phyloP scores from a whole-genome alignment of 2,329 filamentous ascomycete species.

The Dothistroma septosporum region DNA sequence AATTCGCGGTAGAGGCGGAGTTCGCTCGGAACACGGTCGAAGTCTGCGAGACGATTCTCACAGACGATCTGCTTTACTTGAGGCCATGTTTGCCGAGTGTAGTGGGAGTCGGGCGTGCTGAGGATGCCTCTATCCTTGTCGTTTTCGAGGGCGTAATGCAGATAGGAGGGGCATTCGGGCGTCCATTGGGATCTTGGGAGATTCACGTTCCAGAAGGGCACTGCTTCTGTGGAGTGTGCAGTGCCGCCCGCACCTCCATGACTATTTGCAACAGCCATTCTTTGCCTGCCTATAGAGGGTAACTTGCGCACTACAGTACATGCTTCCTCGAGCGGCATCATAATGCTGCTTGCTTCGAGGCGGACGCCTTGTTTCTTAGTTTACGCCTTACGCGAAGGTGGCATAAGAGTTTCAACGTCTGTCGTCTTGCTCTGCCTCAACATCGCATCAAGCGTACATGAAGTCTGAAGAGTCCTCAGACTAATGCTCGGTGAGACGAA shows the following conservation, averaged over 20 bases:
- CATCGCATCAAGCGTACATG: too few species aligned
- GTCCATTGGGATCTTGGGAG: conserved; percentile 61
- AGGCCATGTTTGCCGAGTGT: conserved; percentile 63
- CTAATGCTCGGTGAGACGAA: too few species aligned
- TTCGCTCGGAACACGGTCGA: conserved; percentile 72
- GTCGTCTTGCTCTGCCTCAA: neutral
- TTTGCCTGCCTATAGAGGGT: neutral
- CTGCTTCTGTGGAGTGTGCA: neutral
- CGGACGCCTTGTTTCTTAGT: neutral
- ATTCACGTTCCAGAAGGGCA: conserved; percentile 78
- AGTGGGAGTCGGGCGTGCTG: conserved; percentile 64
- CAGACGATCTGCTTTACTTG: conserved; percentile 61
- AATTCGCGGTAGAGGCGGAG: conserved; percentile 74
- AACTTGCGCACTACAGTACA: neutral
- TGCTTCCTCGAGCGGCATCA: neutral
- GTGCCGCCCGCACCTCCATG: neutral
- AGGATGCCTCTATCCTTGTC: conserved; percentile 69
- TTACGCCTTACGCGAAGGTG: neutral
- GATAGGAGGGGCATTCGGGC: conserved; percentile 65
- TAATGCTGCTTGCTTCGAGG: neutral
- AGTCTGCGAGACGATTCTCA: conserved; percentile 67
- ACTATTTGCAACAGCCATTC: neutral
- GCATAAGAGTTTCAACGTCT: neutral
- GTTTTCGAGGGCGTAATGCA: conserved; percentile 51
- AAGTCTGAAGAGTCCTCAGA: too few species aligned